Evolutionary conservation across 768 basidiomycete species (phyloP).

Genomic region (Pleurotus djamor): DNA sequence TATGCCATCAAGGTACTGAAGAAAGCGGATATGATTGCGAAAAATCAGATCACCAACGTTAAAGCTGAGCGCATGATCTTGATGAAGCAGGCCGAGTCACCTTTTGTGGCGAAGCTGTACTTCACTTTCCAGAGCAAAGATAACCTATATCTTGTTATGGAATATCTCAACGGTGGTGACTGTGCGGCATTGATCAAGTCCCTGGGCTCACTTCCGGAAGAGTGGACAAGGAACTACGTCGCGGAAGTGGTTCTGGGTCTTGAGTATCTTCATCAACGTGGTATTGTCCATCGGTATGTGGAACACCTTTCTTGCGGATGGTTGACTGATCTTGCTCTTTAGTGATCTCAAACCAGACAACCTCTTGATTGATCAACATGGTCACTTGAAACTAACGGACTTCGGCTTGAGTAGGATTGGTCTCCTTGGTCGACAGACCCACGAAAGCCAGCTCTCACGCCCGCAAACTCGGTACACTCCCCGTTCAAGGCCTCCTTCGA

Average conservation of each 20-base stretch:
- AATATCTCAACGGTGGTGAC: conserved; percentile 97
- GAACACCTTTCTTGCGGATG: background rate
- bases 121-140: conserved; percentile 99
- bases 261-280: conserved; percentile 94
- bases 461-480: conserved; percentile 56
- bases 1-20: conserved; percentile 99
- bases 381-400: conserved; percentile 97
- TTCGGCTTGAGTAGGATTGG: conserved; percentile 97
- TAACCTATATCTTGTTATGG: conserved; percentile 98
- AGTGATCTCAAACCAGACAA: conserved; percentile 99
- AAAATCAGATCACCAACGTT: conserved; percentile 99
- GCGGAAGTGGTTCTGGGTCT: conserved; percentile 95
- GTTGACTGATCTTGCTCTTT: conserved; percentile 12
- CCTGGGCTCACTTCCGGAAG: conserved; percentile 89
- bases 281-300: conserved; percentile 92
- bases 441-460: conserved; percentile 52
- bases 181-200: conserved; percentile 97
- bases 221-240: conserved; percentile 96
- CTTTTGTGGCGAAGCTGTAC: conserved; percentile 96
- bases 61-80: conserved; percentile 99
- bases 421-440: conserved; percentile 95
- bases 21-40: conserved; percentile 99
- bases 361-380: conserved; percentile 92
- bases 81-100: conserved; percentile 98
- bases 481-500: conserved; percentile 78